Base-by-base conservation (phyloP, 2,329 filamentous ascomycete genomes). In the Penicillium oxalicum region DNA sequence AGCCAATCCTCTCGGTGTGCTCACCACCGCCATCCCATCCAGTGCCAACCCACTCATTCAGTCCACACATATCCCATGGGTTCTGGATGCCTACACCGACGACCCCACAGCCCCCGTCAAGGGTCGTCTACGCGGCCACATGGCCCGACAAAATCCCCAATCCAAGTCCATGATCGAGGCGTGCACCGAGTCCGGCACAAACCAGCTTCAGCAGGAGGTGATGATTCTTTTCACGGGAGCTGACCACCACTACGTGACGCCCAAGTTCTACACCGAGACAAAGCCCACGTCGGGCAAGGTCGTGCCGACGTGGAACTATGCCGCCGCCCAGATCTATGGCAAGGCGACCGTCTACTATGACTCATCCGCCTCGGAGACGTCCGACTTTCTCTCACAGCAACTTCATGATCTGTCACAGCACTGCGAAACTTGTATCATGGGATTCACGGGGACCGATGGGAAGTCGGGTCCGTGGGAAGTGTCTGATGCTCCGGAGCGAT, bases 281-380 rank as follows among this genome's bases (percentile, higher is more conserved):
- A 86, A 86, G 61, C 83, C 82, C 0, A 61, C 59, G 0, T 82
- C 77, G 0, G 65, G 76, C 25, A 86, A 86, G 57, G 82, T 85
- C 0, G 83, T 84, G 5, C 82, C 82, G 1, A 86, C 83, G 0
- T 86, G 83, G 83, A 81, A 86, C 64, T 86, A 86, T 57, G 73
- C 79, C 0, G 81, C 82, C 0, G 81, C 74, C 0, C 81, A 87
- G 64, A 80, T 73, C 0, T 86, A 86, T 55, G 83, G 84, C 1
- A 73, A 65, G 1, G 77, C 78, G 1, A 77, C 55, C 0, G 66
- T 85, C 6, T 79, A 75, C 54, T 76, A 68, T 50, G 78, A 84
- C 50, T 58, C 74, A 77, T 48, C 63, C 86, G 8, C 52, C 62
- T 0, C 67, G 59, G 44, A 75, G 25, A 79, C 79, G 0, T 59